These are phyloP conservation scores for Rhamnella rubrinervis DNA, from an alignment of 331 rosid species.

Conservation along the genomic window DNA sequence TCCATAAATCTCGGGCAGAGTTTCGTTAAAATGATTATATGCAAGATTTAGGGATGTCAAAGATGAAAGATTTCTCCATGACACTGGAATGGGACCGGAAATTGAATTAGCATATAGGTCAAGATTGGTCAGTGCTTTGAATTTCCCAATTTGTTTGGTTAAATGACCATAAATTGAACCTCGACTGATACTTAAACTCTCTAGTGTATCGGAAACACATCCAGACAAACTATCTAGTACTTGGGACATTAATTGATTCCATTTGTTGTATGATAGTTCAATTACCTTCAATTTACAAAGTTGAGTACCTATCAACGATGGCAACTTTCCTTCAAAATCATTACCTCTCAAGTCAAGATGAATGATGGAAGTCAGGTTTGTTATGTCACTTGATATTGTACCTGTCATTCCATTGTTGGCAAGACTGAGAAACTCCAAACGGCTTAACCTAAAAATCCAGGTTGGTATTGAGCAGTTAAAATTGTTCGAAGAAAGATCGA, in stretches of 20 bases:
- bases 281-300: background rate
- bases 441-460: background rate
- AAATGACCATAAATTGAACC: background rate
- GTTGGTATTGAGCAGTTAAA: background rate
- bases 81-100: background rate
- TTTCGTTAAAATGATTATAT: background rate
- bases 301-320: no score
- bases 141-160: constrained; percentile 6
- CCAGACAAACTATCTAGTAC: background rate
- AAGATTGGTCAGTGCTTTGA: background rate
- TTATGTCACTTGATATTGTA: background rate
- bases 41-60: background rate
- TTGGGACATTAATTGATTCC: background rate
- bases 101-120: background rate
- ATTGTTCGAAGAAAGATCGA: background rate
- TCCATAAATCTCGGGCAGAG: constrained; percentile 1
- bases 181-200: background rate
- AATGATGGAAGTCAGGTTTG: background rate
- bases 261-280: background rate
- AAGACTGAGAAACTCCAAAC: background rate
- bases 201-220: background rate
- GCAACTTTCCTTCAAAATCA: background rate
- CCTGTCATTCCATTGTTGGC: background rate
- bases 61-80: background rate
- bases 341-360: background rate